phyloP scores from a whole-genome alignment of 495 filamentous ascomycete species.

The Cudoniella acicularis region DNA sequence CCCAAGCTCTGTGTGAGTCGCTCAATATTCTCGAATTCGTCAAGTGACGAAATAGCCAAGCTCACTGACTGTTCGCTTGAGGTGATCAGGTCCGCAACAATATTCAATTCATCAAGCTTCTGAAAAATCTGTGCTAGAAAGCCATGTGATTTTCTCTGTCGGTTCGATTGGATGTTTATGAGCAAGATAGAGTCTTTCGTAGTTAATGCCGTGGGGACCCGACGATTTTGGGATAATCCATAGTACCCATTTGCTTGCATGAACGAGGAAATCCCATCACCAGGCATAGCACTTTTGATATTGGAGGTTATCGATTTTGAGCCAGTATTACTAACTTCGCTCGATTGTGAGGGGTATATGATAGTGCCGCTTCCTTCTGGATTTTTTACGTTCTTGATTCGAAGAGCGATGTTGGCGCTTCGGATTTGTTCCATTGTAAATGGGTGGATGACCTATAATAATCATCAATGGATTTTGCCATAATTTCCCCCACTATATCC shows the following conservation, averaged over 20 bases:
- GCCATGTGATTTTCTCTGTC: conserved; percentile 34
- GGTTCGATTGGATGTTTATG: conserved; percentile 36
- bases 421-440: conserved; percentile 41
- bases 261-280: conserved; percentile 10
- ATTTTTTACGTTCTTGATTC: conserved; percentile 40
- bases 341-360: conserved; percentile 30
- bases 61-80: conserved; percentile 38
- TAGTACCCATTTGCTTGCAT: conserved; percentile 37
- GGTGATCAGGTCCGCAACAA: conserved; percentile 35
- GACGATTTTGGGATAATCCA: conserved; percentile 24
- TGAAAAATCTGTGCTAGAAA: conserved; percentile 35
- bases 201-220: conserved; percentile 36
- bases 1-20: conserved; percentile 29
- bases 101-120: conserved; percentile 31
- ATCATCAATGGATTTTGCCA: not conserved
- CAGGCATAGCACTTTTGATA: conserved; percentile 7
- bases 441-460: conserved; percentile 36
- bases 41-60: conserved; percentile 32
- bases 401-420: conserved; percentile 34
- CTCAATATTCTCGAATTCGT: conserved; percentile 22
- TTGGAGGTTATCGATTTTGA: conserved; percentile 5
- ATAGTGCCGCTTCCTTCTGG: conserved; percentile 35
- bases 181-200: conserved; percentile 36
- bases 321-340: too few species aligned
- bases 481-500: too few species aligned